Conservation (phyloP, 2,329 filamentous ascomycete species). For the Fusarium sp. region DNA sequence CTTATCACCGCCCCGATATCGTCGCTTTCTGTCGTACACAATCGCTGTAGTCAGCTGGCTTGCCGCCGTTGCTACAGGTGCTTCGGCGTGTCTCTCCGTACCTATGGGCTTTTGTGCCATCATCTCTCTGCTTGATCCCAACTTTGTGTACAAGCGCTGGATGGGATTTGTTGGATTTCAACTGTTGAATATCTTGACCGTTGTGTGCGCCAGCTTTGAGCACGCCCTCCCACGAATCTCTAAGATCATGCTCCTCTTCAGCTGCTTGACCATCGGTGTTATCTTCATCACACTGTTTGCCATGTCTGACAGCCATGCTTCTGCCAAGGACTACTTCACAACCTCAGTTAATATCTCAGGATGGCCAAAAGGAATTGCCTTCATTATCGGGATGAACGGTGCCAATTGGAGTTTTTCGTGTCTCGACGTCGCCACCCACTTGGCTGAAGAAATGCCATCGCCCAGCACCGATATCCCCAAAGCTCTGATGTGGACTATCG, state of each 20-base stretch:
- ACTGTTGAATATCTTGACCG: background rate
- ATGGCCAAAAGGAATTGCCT: slow-evolving; percentile 3
- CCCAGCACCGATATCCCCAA: background rate
- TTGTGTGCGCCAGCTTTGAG: background rate
- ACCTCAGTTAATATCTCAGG: background rate
- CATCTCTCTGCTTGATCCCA: background rate
- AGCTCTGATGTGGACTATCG: slow-evolving; percentile 5
- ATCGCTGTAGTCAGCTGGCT: background rate
- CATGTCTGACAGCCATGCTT: background rate
- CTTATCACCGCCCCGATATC: background rate
- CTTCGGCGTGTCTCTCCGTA: background rate
- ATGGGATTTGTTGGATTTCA: slow-evolving; percentile 5
- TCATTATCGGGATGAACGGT: background rate
- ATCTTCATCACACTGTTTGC: background rate
- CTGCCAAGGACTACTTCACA: background rate
- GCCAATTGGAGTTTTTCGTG: slow-evolving; percentile 9
- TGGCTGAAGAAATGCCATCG: slow-evolving; percentile 3
- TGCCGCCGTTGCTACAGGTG: background rate
- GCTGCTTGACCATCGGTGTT: background rate
- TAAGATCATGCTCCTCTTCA: background rate
- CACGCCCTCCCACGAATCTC: background rate
- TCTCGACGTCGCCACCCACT: background rate
- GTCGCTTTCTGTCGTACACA: background rate
- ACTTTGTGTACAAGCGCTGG: background rate
- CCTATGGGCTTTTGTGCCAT: background rate